Base-by-base conservation (phyloP, 1,284 basidiomycete species). In the Exsudoporus floridanus region DNA sequence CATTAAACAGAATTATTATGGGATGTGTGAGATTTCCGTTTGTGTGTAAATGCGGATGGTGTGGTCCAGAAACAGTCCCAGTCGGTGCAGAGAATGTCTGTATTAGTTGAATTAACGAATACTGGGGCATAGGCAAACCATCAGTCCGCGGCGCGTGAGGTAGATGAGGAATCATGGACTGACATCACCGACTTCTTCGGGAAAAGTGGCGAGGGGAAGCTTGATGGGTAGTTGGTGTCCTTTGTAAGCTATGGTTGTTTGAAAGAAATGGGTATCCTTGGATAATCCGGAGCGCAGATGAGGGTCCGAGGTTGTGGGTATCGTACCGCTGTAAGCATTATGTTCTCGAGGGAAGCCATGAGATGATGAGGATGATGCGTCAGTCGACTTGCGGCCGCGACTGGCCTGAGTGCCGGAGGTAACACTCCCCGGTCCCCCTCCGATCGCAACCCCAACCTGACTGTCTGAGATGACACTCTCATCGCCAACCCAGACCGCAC, bases 101-200 rank as follows among this genome's bases (percentile, higher is more conserved):
- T 56, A 98, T 86, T 40, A 98, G 81, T 58, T 89, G 86, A 54
- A 95, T 94, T 54, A 98, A 74, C 18, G 95, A 98, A 72, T 95
- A 98, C 92, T 95, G 68, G 0, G 39, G 48, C 33, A 37, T 33
- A 14, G 38, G 30, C 51, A 35, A 49, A 44, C 25, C 42, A 40
- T 64, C 46, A 67, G 58, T 44, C 19, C 18, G 30, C n/a, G 35
- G 25, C 39, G n/a, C n/a, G 18, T 9, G 30, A 43, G 7, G 5
- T 7, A 49, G 42, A 43, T 8, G 9, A 25, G 14, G 13, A 27
- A 13, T 18, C 31, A 7, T 23, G 43, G 67, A 77, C 88, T 70
- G 65, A 95, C 94, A 70, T 98, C 95, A 50, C 95, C 95, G 50
- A 99, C 92, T 77, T 99, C 95, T 68, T 96, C 92, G 0, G 90